phyloP scores from a whole-genome alignment of 345 rosid genomes.

The Trapa bicornis region DNA sequence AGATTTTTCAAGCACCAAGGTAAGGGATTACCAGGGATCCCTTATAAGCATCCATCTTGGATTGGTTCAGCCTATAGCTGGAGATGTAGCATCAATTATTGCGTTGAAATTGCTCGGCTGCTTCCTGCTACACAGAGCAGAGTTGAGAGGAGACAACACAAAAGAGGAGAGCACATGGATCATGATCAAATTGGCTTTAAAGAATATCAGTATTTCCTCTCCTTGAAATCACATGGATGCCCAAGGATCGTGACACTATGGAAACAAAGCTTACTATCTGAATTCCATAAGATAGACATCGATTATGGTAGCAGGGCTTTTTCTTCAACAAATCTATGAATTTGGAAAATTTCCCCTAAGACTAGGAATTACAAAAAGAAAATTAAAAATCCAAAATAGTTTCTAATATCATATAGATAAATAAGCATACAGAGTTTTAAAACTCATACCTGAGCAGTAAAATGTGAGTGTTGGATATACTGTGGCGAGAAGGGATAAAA shows the following conservation, averaged over 20 bases:
- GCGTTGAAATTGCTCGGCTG: conserved; percentile 9
- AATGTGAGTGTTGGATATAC: conserved; percentile 4
- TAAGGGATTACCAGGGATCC: background rate
- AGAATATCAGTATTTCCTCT: background rate
- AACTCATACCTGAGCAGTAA: conserved; percentile 3
- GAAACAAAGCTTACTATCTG: background rate
- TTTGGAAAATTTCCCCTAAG: background rate
- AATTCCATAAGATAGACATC: background rate
- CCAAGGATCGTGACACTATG: background rate
- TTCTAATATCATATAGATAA: background rate
- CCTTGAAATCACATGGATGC: background rate
- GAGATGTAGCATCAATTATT: background rate
- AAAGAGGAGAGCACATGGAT: background rate
- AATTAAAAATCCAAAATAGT: background rate
- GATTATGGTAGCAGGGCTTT: background rate
- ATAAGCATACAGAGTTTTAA: background rate
- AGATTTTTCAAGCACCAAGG: background rate
- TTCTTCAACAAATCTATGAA: background rate
- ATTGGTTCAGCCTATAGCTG: background rate
- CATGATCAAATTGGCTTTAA: background rate
- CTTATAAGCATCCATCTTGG: background rate
- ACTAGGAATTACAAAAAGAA: background rate
- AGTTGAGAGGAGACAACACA: background rate
- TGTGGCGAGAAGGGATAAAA: conserved; percentile 5
- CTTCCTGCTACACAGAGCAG: background rate